Evolutionary conservation across 2,329 filamentous ascomycete species (phyloP).

Genomic region (Trichoderma sp.): DNA sequence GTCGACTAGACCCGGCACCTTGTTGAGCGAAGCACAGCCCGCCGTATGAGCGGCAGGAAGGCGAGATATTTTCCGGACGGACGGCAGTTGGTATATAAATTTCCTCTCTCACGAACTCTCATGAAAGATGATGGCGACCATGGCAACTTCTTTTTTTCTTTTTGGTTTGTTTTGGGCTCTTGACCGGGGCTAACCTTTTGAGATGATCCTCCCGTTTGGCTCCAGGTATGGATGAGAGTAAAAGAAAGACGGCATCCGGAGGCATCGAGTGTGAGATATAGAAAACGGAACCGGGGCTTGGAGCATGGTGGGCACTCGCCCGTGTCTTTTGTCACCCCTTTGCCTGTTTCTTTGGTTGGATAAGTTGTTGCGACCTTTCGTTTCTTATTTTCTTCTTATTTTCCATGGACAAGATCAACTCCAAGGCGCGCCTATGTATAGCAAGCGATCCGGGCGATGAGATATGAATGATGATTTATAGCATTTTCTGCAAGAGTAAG

Average conservation of each 20-base stretch:
- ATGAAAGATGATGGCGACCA: conserved; percentile 33
- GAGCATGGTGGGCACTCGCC: conserved; percentile 30
- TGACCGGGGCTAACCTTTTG: conserved; percentile 15
- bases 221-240: conserved; percentile 21
- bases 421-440: conserved; percentile 28
- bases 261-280: conserved; percentile 28
- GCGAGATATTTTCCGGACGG: conserved; percentile 29
- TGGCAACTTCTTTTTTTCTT: not conserved
- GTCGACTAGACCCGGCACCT: conserved; percentile 21
- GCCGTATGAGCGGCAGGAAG: conserved; percentile 6
- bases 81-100: conserved; percentile 39
- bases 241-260: conserved; percentile 20
- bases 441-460: conserved; percentile 30
- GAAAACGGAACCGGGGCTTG: conserved; percentile 26
- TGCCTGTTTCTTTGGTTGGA: conserved; percentile 28
- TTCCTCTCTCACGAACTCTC: conserved; percentile 43
- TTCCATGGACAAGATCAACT: conserved; percentile 23
- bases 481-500: conserved; percentile 16
- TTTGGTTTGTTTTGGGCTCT: conserved; percentile 7
- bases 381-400: conserved; percentile 4
- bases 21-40: not conserved
- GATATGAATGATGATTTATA: conserved; percentile 30
- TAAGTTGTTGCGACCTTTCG: conserved; percentile 9
- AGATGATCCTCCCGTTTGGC: conserved; percentile 9
- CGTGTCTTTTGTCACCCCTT: conserved; percentile 16